Percentiles rank a stretch among this genome's conserved stretches.
Conservation (phyloP, 108 stramenopile species). For the Stephanodiscus triporus region DNA sequence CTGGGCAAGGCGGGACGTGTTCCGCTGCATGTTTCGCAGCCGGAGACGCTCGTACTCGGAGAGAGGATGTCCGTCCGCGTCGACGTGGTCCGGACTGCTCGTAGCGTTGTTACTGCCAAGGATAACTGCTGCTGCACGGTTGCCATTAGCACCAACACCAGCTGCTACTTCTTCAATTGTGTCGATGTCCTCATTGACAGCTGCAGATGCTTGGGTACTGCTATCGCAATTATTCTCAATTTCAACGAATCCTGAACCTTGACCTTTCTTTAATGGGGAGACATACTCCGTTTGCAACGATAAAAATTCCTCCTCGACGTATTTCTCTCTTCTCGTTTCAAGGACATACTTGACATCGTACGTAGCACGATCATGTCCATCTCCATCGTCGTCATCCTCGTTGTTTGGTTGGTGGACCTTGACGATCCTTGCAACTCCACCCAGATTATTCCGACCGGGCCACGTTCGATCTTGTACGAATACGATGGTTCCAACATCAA, state of each 20-base stretch:
- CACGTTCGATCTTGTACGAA: slow-evolving; percentile 70
- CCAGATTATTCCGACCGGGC: slow-evolving; percentile 82
- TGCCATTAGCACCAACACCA: not conserved
- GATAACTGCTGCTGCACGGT: too few species aligned
- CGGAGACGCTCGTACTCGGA: slow-evolving; percentile 44
- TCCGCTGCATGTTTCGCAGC: slow-evolving; percentile 44
- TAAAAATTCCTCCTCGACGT: slow-evolving; percentile 8
- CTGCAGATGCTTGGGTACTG: not conserved
- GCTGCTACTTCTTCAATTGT: not conserved
- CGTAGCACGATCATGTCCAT: not conserved
- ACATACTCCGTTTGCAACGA: slow-evolving; percentile 25
- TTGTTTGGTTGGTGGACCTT: slow-evolving; percentile 4
- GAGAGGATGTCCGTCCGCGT: slow-evolving; percentile 18
- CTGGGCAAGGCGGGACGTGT: slow-evolving; percentile 35
- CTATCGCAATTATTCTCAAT: not conserved
- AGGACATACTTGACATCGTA: slow-evolving; percentile 23
- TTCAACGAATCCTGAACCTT: not conserved
- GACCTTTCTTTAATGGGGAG: slow-evolving; percentile 11
- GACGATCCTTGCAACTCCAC: slow-evolving; percentile 42
- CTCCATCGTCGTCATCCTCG: not conserved
- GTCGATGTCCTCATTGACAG: not conserved
- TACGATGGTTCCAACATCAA: slow-evolving; percentile 66
- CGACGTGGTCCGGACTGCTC: slow-evolving; percentile 9
- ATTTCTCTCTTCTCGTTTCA: slow-evolving; percentile 13
- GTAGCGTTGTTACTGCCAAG: too few species aligned